Conservation (phyloP, 805 yeast species). For the Candida loeiensis region DNA sequence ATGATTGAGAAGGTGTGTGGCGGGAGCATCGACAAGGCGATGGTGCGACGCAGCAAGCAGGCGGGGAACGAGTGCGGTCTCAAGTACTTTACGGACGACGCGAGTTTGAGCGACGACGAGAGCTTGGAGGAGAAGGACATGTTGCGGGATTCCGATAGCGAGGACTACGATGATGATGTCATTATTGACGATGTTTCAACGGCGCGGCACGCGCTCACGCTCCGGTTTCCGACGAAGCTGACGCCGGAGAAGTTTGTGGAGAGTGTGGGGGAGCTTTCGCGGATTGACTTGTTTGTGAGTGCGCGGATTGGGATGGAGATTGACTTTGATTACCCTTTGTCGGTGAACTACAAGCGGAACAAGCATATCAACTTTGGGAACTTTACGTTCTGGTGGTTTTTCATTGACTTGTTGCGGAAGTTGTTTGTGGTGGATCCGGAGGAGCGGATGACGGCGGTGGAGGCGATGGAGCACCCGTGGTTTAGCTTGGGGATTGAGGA, state of each 20-base stretch:
- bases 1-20: constrained; percentile 85
- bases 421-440: constrained; percentile 38
- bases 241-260: constrained; percentile 39
- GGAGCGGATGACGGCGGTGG: constrained; percentile 37
- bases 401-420: constrained; percentile 43
- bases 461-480: constrained; percentile 47
- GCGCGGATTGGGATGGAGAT: constrained; percentile 38
- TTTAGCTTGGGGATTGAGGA: constrained; percentile 45
- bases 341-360: constrained; percentile 36
- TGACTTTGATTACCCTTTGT: constrained; percentile 36
- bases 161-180: constrained; percentile 28
- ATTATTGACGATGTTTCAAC: constrained; percentile 30
- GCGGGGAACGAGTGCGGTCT: constrained; percentile 41
- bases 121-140: constrained; percentile 14
- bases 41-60: constrained; percentile 33
- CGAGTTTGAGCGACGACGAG: constrained; percentile 5
- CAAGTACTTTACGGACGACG: constrained; percentile 32
- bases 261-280: constrained; percentile 37
- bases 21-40: constrained; percentile 42
- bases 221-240: constrained; percentile 36
- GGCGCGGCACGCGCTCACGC: constrained; percentile 21
- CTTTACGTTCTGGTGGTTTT: constrained; percentile 80
- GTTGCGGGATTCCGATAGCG: constrained; percentile 25
- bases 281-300: constrained; percentile 45
- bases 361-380: constrained; percentile 52